phyloP scores from a whole-genome alignment of 768 basidiomycete species.

The Trametes coccinea region DNA sequence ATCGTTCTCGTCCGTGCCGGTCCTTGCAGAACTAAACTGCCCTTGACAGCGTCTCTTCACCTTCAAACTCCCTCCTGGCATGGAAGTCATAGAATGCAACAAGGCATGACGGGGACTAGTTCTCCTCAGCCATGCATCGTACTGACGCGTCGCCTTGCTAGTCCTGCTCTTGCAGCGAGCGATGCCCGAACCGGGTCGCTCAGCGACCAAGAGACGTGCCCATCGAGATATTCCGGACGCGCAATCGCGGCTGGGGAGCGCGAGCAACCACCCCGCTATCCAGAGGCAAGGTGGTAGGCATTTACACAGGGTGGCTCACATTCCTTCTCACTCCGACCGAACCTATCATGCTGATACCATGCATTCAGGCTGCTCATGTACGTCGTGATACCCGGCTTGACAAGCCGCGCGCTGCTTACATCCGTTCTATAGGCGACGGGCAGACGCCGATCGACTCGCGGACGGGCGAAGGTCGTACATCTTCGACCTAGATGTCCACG shows the following conservation, averaged over 20 bases:
- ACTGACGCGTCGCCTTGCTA: not conserved
- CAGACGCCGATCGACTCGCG: conserved; percentile 40
- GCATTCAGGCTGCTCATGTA: conserved; percentile 46
- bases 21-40: not conserved
- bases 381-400: conserved; percentile 20
- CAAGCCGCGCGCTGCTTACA: not conserved
- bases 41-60: conserved; percentile 48
- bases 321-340: conserved; percentile 8
- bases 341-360: not conserved
- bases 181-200: conserved; percentile 63
- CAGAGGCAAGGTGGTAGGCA: conserved; percentile 61
- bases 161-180: conserved; percentile 47
- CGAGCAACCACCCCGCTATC: conserved; percentile 44
- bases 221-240: conserved; percentile 69
- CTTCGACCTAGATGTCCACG: conserved; percentile 62
- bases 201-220: conserved; percentile 57
- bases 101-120: conserved; percentile 37
- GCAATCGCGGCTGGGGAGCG: conserved; percentile 63
- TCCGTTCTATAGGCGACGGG: conserved; percentile 39
- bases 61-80: conserved; percentile 43
- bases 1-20: not conserved
- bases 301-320: conserved; percentile 62
- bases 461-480: conserved; percentile 46
- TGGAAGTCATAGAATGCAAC: conserved; percentile 68
- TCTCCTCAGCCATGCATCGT: not conserved